Percentiles rank a stretch among this genome's conserved stretches.
These are phyloP conservation scores for Fusarium neocosmosporiellum DNA, from an alignment of 2,329 filamentous ascomycete species.

Conservation along the genomic window DNA sequence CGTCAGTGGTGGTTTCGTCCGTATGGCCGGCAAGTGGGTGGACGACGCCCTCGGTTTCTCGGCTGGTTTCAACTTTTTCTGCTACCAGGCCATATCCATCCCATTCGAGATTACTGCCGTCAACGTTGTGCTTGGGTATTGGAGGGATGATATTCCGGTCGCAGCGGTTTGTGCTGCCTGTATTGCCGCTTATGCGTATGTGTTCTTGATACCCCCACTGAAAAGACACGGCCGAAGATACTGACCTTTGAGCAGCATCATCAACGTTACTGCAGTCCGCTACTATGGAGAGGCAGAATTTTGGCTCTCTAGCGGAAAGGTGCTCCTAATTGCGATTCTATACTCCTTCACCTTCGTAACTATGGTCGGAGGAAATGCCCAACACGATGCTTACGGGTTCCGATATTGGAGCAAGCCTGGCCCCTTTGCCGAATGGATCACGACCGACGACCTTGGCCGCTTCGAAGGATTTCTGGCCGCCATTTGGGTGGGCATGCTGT, in stretches of 20 bases:
- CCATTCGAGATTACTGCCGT: conserved; percentile 53
- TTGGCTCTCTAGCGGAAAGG: conserved; percentile 69
- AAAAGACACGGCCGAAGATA: neutral
- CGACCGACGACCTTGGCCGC: neutral
- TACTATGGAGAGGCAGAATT: conserved; percentile 77
- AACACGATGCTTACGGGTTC: conserved; percentile 68
- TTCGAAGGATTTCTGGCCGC: neutral
- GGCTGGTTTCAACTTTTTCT: conserved; percentile 53
- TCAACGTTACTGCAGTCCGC: neutral
- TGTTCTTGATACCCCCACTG: neutral
- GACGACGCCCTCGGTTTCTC: conserved; percentile 70
- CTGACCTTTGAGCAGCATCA: neutral
- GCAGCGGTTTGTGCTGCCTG: neutral
- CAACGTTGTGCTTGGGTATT: conserved; percentile 50
- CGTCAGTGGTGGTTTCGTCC: conserved; percentile 69
- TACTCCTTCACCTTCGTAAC: conserved; percentile 79
- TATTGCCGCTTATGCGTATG: neutral
- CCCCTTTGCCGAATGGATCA: neutral
- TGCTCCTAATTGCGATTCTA: conserved; percentile 72
- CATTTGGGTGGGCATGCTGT: neutral
- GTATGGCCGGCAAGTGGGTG: conserved; percentile 71
- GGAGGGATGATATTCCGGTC: neutral
- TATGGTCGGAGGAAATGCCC: conserved; percentile 78
- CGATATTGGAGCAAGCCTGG: neutral
- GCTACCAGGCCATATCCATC: conserved; percentile 52